These are phyloP conservation scores for Guillardia theta DNA, from an alignment of 78 protist species.

Conservation along the genomic window DNA sequence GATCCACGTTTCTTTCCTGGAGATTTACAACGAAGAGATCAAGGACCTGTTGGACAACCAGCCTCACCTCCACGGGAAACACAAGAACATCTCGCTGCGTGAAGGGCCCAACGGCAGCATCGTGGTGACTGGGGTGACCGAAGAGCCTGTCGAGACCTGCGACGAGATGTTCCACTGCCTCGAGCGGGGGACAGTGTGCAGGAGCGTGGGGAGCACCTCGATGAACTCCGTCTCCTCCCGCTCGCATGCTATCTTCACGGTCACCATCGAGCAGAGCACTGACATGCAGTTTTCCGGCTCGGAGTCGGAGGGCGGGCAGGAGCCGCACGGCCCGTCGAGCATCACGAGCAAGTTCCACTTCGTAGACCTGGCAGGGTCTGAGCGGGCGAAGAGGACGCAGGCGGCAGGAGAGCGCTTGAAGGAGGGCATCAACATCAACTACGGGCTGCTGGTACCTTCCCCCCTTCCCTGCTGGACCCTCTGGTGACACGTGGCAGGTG, in stretches of 20 bases:
- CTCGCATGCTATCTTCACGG: constrained; percentile 67
- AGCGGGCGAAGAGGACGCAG: constrained; percentile 53
- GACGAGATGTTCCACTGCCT: constrained; percentile 29
- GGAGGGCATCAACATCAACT: constrained; percentile 76
- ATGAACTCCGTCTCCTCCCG: constrained; percentile 63
- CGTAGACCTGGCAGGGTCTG: constrained; percentile 78
- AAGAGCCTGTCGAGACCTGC: background rate
- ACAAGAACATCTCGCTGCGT: background rate
- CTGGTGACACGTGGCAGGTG: background rate
- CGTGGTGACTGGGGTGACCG: background rate
- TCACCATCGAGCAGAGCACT: constrained; percentile 15
- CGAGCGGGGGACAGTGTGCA: constrained; percentile 38
- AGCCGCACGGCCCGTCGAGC: background rate
- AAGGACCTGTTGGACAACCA: constrained; percentile 31
- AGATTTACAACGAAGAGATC: constrained; percentile 61
- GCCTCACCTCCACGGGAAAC: background rate
- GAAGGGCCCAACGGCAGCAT: constrained; percentile 28
- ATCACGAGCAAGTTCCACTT: constrained; percentile 53
- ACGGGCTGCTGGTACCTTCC: constrained; percentile 56
- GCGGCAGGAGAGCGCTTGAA: constrained; percentile 24
- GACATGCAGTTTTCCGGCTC: background rate
- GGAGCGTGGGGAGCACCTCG: constrained; percentile 54
- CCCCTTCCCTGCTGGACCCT: background rate
- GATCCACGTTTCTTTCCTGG: constrained; percentile 50
- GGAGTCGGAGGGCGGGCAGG: background rate